Evolutionary conservation across 805 yeast species (phyloP).

Genomic region (Cyberlindnera suaveolens): DNA sequence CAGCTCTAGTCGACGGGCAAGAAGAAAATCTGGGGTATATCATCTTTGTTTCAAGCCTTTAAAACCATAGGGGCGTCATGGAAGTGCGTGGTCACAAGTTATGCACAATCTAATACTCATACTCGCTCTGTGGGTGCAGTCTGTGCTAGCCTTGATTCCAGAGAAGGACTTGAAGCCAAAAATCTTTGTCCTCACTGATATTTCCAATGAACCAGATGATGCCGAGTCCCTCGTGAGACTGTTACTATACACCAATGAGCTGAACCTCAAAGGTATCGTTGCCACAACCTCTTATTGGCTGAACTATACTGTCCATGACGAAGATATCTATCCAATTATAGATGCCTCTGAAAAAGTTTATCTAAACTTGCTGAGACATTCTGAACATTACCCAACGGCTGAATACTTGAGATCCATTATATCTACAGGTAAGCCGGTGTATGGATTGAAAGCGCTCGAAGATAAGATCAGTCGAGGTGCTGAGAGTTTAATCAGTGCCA

Average conservation of each 20-base stretch:
- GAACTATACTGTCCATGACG: conserved; percentile 25
- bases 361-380: conserved; percentile 22
- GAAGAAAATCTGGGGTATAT: too few relatives aligned
- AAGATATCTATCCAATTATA: conserved; percentile 27
- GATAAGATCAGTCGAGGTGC: conserved; percentile 23
- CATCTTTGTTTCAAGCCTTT: too few relatives aligned
- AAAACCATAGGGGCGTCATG: too few relatives aligned
- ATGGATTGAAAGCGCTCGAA: conserved; percentile 21
- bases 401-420: conserved; percentile 23
- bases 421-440: conserved; percentile 20
- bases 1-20: too few relatives aligned
- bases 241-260: conserved; percentile 26
- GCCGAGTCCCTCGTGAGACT: conserved; percentile 27
- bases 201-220: conserved; percentile 28
- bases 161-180: conserved; percentile 26
- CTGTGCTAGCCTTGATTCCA: conserved; percentile 8
- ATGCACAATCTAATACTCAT: background rate
- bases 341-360: conserved; percentile 26
- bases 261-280: conserved; percentile 25
- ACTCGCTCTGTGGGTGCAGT: background rate
- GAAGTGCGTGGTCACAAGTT: too few relatives aligned
- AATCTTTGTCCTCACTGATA: conserved; percentile 27
- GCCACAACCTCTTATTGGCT: conserved; percentile 31
- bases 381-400: conserved; percentile 23
- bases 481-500: conserved; percentile 16